Evolutionary conservation across 1,284 basidiomycete species (phyloP).

Genomic region (Inonotus obliquus): DNA sequence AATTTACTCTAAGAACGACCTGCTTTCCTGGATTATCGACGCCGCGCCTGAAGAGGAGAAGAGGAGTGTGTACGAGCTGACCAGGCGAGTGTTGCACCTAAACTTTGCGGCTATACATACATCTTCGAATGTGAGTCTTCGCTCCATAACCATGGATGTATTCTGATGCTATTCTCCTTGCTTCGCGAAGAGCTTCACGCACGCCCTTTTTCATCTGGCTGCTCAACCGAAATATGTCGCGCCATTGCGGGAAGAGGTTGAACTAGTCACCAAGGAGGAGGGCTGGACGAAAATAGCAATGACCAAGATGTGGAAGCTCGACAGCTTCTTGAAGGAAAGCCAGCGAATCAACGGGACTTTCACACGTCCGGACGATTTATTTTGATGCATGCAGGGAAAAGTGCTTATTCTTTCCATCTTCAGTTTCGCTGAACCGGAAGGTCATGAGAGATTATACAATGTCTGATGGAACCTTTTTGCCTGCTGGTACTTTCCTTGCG

Average conservation of each 20-base stretch:
- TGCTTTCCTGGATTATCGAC: slow-evolving; percentile 16
- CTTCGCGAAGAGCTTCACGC: slow-evolving; percentile 30
- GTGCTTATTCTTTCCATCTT: neutral
- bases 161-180: slow-evolving; percentile 19
- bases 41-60: slow-evolving; percentile 12
- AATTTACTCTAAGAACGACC: slow-evolving; percentile 24
- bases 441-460: slow-evolving; percentile 34
- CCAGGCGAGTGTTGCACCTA: slow-evolving; percentile 23
- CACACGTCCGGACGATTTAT: slow-evolving; percentile 17
- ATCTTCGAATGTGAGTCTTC: slow-evolving; percentile 23
- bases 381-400: too few species aligned
- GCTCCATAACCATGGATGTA: slow-evolving; percentile 20
- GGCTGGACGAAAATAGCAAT: slow-evolving; percentile 43
- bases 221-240: slow-evolving; percentile 36
- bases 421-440: slow-evolving; percentile 17
- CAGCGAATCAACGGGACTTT: slow-evolving; percentile 32
- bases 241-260: slow-evolving; percentile 43
- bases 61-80: slow-evolving; percentile 14
- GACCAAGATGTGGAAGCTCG: slow-evolving; percentile 40
- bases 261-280: slow-evolving; percentile 30
- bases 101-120: slow-evolving; percentile 33
- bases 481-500: slow-evolving; percentile 38
- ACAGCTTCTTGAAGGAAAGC: slow-evolving; percentile 47
- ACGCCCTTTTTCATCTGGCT: slow-evolving; percentile 39
- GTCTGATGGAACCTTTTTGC: slow-evolving; percentile 39